A percentile compares a stretch with the other conserved stretches of the same genome.
Conservation (phyloP, 2,329 filamentous ascomycete genomes). For the Alternaria metachromatica region DNA sequence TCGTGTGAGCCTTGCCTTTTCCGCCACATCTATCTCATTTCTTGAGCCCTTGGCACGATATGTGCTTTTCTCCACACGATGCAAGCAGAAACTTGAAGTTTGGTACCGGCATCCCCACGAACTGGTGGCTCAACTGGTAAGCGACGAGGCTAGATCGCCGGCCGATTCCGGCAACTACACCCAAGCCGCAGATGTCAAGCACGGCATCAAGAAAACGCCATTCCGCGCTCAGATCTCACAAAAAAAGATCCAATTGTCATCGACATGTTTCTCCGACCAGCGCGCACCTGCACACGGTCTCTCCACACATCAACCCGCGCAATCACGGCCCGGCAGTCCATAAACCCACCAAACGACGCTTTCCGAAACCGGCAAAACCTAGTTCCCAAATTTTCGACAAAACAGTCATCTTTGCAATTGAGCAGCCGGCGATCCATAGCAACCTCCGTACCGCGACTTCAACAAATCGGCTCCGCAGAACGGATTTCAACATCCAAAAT, state of each 20-base stretch:
- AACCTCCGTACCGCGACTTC: slow-evolving; percentile 22
- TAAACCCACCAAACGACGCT: slow-evolving; percentile 24
- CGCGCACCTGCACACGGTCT: slow-evolving; percentile 23
- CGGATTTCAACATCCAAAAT: slow-evolving; percentile 38
- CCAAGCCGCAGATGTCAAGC: slow-evolving; percentile 14
- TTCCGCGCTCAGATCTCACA: slow-evolving; percentile 13
- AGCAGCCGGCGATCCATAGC: slow-evolving; percentile 24
- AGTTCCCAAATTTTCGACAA: slow-evolving; percentile 37
- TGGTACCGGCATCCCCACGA: not conserved
- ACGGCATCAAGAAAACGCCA: slow-evolving; percentile 15
- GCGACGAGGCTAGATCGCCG: slow-evolving; percentile 15
- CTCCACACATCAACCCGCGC: slow-evolving; percentile 24
- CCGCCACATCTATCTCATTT: not conserved
- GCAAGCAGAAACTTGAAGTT: not conserved
- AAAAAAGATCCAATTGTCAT: slow-evolving; percentile 4
- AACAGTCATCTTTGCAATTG: slow-evolving; percentile 21
- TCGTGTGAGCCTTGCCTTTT: not conserved
- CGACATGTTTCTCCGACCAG: slow-evolving; percentile 28
- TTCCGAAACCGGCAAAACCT: slow-evolving; percentile 42
- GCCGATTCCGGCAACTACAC: slow-evolving; percentile 27
- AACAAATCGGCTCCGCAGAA: slow-evolving; percentile 30
- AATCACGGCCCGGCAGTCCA: slow-evolving; percentile 27
- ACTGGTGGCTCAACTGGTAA: slow-evolving; percentile 7
- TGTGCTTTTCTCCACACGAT: not conserved
- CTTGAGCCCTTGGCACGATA: not conserved